Percentiles rank a stretch among this genome's conserved stretches.
Evolutionary conservation across 768 basidiomycete genomes (phyloP).

Genomic region (Lactifluus echinatus): DNA sequence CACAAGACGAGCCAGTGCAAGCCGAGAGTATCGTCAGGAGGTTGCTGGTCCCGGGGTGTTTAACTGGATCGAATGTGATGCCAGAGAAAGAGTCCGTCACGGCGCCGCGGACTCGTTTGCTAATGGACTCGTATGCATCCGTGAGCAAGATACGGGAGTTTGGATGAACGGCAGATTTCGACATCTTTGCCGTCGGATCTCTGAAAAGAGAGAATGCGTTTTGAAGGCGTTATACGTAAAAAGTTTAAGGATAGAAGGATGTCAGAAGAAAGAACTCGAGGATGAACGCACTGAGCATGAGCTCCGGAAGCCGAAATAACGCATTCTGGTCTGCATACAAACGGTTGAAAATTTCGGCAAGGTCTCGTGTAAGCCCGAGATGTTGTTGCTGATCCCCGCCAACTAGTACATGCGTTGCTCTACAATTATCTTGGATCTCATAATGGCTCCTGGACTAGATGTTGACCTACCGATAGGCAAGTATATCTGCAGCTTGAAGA

Average conservation of each 20-base stretch:
- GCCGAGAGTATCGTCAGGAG: conserved; percentile 73
- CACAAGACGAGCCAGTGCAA: conserved; percentile 44
- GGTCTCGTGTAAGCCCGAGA: conserved; percentile 77
- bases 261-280: too few species aligned
- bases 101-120: conserved; percentile 64
- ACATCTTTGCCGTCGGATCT: conserved; percentile 87
- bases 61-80: conserved; percentile 71
- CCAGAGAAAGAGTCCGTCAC: conserved; percentile 76
- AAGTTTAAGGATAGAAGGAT: not conserved
- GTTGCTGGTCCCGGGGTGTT: conserved; percentile 80
- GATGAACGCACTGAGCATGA: conserved; percentile 57
- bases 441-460: not conserved
- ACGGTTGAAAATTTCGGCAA: conserved; percentile 78
- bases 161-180: conserved; percentile 77
- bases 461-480: conserved; percentile 64
- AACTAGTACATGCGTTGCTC: conserved; percentile 89
- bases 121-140: conserved; percentile 54
- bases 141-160: conserved; percentile 82
- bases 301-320: conserved; percentile 65
- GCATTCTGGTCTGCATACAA: conserved; percentile 39
- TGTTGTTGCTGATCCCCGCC: conserved; percentile 97
- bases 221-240: conserved; percentile 52
- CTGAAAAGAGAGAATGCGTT: conserved; percentile 82
- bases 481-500: conserved; percentile 87
- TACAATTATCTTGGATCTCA: conserved; percentile 23